Conservation (phyloP, 1,284 basidiomycete species). For the Puccinia novopanici region DNA sequence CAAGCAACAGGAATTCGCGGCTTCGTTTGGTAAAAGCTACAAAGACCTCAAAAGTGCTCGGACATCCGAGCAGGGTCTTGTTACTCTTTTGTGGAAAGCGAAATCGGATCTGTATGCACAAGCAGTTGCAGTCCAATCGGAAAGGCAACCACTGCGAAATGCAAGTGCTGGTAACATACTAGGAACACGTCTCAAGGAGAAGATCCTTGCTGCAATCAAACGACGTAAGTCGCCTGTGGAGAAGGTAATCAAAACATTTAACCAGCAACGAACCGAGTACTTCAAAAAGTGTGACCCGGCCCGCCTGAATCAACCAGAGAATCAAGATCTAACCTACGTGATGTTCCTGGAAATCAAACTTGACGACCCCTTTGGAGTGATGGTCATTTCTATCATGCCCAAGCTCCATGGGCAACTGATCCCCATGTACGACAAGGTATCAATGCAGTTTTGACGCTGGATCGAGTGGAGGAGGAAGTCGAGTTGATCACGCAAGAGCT, state of each 20-base stretch:
- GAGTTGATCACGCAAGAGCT: too few relatives aligned
- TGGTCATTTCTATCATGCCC: too few relatives aligned
- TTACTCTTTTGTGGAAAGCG: not conserved
- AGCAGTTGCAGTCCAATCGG: not conserved
- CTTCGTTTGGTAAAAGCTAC: not conserved
- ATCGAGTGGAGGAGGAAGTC: too few relatives aligned
- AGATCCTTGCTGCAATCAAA: not conserved
- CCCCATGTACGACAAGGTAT: too few relatives aligned
- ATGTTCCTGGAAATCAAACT: too few relatives aligned
- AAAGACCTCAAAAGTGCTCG: not conserved
- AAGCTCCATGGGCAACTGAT: too few relatives aligned
- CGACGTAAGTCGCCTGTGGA: not conserved
- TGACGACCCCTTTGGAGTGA: too few relatives aligned
- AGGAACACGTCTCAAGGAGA: not conserved
- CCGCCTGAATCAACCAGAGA: not conserved
- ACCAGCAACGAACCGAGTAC: not conserved
- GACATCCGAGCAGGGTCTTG: not conserved
- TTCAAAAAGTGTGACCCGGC: not conserved
- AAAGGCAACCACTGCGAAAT: not conserved
- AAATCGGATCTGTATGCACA: not conserved
- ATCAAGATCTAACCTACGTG: not conserved
- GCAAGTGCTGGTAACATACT: not conserved
- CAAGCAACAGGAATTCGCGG: not conserved
- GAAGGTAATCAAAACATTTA: not conserved
- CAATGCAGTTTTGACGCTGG: too few relatives aligned